These are phyloP conservation scores for Aspergillus ruber DNA, from an alignment of 2,329 filamentous ascomycete genomes.

Conservation along the genomic window DNA sequence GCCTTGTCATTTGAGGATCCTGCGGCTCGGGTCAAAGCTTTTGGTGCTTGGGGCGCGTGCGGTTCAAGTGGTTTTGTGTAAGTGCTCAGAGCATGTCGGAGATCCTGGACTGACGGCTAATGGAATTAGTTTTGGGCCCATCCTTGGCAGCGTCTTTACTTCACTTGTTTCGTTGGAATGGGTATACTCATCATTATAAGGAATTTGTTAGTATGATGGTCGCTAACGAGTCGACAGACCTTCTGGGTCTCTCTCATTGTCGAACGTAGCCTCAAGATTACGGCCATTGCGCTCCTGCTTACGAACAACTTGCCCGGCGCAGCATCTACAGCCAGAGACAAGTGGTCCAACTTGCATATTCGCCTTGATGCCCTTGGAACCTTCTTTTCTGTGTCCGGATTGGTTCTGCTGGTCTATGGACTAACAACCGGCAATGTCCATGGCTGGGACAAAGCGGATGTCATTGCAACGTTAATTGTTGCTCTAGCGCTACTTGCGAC, in stretches of 20 bases:
- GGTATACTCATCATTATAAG: neutral
- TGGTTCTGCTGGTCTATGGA: neutral
- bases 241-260: constrained; percentile 1
- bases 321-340: neutral
- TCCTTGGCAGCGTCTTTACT: neutral
- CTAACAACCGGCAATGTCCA: neutral
- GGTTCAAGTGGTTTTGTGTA: neutral
- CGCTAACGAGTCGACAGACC: neutral
- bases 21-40: neutral
- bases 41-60: neutral
- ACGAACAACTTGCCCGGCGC: neutral
- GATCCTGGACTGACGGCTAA: neutral
- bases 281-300: neutral
- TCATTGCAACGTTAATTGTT: neutral
- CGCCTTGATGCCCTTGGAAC: neutral
- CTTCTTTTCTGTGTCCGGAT: neutral
- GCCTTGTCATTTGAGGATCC: neutral
- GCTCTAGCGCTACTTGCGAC: neutral
- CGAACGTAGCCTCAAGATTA: neutral
- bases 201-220: neutral
- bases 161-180: neutral
- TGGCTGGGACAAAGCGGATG: neutral
- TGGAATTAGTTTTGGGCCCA: neutral
- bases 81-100: neutral
- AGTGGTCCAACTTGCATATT: neutral